A percentile compares a stretch with the other conserved stretches of the same genome.
Conservation (phyloP, 179 eudicot genomes). For the Silene vulgaris region DNA sequence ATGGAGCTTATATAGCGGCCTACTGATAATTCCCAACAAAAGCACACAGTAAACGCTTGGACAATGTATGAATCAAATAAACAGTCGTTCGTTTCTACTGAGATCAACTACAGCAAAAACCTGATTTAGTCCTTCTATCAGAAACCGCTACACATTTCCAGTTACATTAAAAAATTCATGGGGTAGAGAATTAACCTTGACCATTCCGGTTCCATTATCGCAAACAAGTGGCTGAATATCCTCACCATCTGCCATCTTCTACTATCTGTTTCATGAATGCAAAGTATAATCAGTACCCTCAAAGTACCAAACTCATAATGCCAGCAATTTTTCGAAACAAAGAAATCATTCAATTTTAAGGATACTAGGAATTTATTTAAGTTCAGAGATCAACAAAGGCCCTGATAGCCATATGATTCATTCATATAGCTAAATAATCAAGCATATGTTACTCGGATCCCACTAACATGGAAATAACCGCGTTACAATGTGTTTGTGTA, state of each 20-base stretch:
- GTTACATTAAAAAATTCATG: too few relatives aligned
- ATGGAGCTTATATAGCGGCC: too few relatives aligned
- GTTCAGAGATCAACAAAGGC: too few relatives aligned
- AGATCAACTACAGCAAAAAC: background rate
- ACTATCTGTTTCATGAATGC: background rate
- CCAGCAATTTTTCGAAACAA: background rate
- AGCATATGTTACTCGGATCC: too few relatives aligned
- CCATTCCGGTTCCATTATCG: background rate
- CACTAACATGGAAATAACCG: too few relatives aligned
- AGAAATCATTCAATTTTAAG: too few relatives aligned
- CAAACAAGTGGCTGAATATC: background rate
- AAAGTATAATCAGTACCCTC: background rate
- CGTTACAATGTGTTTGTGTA: too few relatives aligned
- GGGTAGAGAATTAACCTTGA: background rate
- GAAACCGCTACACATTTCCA: background rate
- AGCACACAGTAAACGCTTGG: background rate
- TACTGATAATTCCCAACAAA: too few relatives aligned
- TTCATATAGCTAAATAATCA: too few relatives aligned
- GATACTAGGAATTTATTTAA: too few relatives aligned
- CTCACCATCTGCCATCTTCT: conserved; percentile 1
- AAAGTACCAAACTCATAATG: background rate
- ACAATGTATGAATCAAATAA: background rate
- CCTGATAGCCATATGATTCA: too few relatives aligned
- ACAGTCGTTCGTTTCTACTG: too few relatives aligned
- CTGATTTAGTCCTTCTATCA: background rate